These are phyloP conservation scores for Pleurotus giganteus DNA, from an alignment of 768 basidiomycete species.

Conservation along the genomic window DNA sequence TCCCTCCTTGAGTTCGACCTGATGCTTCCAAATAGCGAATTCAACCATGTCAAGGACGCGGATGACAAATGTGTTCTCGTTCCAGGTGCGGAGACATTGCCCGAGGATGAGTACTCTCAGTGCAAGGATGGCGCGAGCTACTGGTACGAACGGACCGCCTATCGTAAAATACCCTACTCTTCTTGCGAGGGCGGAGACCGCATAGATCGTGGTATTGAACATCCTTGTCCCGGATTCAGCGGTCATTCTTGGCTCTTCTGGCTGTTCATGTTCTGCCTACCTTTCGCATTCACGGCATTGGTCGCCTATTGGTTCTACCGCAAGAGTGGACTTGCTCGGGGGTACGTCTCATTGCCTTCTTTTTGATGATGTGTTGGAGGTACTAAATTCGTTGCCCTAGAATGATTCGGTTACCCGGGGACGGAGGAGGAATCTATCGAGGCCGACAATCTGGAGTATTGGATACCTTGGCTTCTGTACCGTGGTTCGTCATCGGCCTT, in stretches of 20 bases:
- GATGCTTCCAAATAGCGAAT: slow-evolving; percentile 62
- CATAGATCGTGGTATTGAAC: slow-evolving; percentile 71
- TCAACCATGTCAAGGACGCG: slow-evolving; percentile 76
- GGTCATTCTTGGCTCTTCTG: slow-evolving; percentile 82
- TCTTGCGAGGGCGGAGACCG: slow-evolving; percentile 78
- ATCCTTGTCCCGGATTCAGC: slow-evolving; percentile 80
- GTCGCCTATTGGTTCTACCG: slow-evolving; percentile 83
- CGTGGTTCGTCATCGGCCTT: slow-evolving; percentile 85
- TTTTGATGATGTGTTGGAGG: not conserved
- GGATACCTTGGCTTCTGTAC: slow-evolving; percentile 81
- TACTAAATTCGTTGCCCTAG: slow-evolving; percentile 32
- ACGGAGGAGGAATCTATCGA: slow-evolving; percentile 30
- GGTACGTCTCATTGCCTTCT: slow-evolving; percentile 45
- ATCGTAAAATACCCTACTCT: slow-evolving; percentile 89
- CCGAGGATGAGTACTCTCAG: slow-evolving; percentile 46
- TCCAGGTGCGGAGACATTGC: slow-evolving; percentile 61
- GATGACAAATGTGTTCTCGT: slow-evolving; percentile 77
- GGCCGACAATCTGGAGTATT: slow-evolving; percentile 43
- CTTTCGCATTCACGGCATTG: slow-evolving; percentile 73
- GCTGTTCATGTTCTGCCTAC: slow-evolving; percentile 72
- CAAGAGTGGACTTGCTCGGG: slow-evolving; percentile 67
- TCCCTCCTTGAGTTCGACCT: not conserved
- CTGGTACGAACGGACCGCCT: slow-evolving; percentile 94
- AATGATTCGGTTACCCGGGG: slow-evolving; percentile 76
- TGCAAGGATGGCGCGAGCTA: slow-evolving; percentile 64